Evolutionary conservation across 805 yeast species (phyloP), one percentile per base, ranked within the genome.

Genomic region (Pichia phayaonensis): DNA sequence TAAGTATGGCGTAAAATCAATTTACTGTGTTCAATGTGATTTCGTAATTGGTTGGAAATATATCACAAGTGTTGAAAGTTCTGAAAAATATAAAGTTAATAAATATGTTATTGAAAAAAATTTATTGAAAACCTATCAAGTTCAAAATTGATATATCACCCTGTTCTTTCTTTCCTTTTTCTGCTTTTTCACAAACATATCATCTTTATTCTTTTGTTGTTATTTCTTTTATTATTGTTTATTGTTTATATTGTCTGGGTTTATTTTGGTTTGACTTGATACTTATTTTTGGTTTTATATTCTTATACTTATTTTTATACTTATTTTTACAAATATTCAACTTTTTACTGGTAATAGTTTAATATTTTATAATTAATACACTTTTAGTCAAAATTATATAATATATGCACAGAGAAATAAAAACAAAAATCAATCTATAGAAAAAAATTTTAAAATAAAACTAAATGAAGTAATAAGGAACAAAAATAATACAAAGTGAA

Each of bases 41-140:
- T 46, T 44, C 11, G 51, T 54, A 22, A 29, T 68, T 13, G 72
- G 72, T 13, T 68, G 72, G 72, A 65, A 64, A 50, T 68, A 68
- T 47, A 49, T 68, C 16, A 60, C 55, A 43, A 57, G 67, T 46
- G 64, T 64, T 31, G 58, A 59, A 31, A 51, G 54, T 8, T 53
- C 57, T 24, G 66, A 68, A 51, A 61, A 56, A 42, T 67, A 67
- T 47, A 68, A 68, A 48, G 64, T 62, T 50, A 65, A 65, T n/a
- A 58, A 66, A 31, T 68, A 52, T 47, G 71, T 68, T 27, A 61
- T 68, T 47, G 72, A 68, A 54, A 47, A 56, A n/a, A 58, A 52
- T 20, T 24, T 54, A 8, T 46, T 49, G 47, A 40, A 51, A 16
- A 41, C 38, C 21, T 51, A 44, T 31, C 20, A 16, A 26, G 42